Evolutionary conservation across 768 basidiomycete genomes (phyloP), one percentile per base, ranked within the genome.

Genomic region (Sporobolomyces roseus): DNA sequence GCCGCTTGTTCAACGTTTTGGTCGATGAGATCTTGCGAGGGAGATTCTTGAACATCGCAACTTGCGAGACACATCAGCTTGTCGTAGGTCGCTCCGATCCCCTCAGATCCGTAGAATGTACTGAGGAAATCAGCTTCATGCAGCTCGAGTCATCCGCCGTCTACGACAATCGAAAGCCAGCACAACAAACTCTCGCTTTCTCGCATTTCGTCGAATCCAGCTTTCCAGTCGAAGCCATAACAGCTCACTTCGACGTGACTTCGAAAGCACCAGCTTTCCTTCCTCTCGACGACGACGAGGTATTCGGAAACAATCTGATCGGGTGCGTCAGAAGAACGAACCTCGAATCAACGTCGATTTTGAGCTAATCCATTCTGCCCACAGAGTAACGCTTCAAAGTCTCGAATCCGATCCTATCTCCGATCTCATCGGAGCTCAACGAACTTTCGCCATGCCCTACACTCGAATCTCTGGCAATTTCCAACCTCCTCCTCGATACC

Each of bases 281-380:
- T 2, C 55, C 71, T 0, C 33, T 72, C 7, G 71, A 72, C 19
- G 63, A 68, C 29, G 43, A 55, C 54, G 63, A 72, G 38, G 2
- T 53, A 4, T 72, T 72, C 33, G 45, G 27, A 23, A 46, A 61
- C 25, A 59, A 59, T 54, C 8, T 62, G 49, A 54, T 68, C 13
- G 54, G 56, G 65, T 66, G 14, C 14, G 55, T 32, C 19, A 5
- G 21, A 19, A n/a, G 16, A 1, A 17, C 56, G 1, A 46, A 46
- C 23, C 13, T 23, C 23, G 45, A 13, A 10, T 46, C 45, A 7
- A 13, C 45, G 14, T 46, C 21, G 45, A 41, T 46, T 46, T 46
- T 21, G 38, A 19, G 25, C 33, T 48, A 17, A 6, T 35, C n/a
- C 33, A 5, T 43, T 8, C 53, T 21, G 35, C 23, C 8, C n/a